These are phyloP conservation scores for Bruguiera sexangula DNA, from an alignment of 345 rosid genomes.

Conservation along the genomic window DNA sequence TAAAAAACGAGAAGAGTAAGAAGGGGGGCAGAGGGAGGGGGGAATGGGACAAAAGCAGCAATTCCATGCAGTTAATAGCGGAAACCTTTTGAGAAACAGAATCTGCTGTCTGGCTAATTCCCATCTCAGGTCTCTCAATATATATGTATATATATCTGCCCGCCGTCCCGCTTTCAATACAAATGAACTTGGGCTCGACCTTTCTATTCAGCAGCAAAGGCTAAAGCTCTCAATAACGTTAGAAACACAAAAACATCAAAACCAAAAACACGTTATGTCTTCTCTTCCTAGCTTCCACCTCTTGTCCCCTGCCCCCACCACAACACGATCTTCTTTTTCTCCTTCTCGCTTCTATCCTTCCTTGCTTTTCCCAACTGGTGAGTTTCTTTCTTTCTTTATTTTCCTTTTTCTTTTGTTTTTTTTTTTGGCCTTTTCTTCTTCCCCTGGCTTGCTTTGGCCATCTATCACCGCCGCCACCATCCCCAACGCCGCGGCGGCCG, in stretches of 20 bases:
- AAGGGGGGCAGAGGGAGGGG: too few species aligned
- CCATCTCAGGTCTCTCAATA: constrained; percentile 16
- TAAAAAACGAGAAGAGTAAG: too few species aligned
- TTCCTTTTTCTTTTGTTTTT: neutral
- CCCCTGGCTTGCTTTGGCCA: too few species aligned
- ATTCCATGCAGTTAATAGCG: constrained; percentile 40
- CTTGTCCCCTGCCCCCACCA: neutral
- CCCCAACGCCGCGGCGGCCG: too few species aligned
- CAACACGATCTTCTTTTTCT: neutral
- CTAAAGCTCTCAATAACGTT: neutral
- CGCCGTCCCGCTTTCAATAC: too few species aligned
- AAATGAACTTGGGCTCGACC: neutral
- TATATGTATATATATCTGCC: neutral
- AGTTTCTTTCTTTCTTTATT: neutral
- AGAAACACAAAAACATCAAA: neutral
- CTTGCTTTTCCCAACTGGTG: neutral
- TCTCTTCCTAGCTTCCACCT: constrained; percentile 21
- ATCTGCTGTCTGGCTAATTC: constrained; percentile 29
- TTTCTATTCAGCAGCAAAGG: neutral
- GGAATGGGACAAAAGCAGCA: too few species aligned
- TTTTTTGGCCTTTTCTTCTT: neutral
- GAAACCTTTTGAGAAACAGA: constrained; percentile 38
- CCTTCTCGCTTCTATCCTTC: neutral
- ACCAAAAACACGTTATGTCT: constrained; percentile 9
- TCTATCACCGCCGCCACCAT: too few species aligned